These are phyloP conservation scores for Talaromyces verruculosus DNA, from an alignment of 2,329 filamentous ascomycete genomes.

Conservation along the genomic window DNA sequence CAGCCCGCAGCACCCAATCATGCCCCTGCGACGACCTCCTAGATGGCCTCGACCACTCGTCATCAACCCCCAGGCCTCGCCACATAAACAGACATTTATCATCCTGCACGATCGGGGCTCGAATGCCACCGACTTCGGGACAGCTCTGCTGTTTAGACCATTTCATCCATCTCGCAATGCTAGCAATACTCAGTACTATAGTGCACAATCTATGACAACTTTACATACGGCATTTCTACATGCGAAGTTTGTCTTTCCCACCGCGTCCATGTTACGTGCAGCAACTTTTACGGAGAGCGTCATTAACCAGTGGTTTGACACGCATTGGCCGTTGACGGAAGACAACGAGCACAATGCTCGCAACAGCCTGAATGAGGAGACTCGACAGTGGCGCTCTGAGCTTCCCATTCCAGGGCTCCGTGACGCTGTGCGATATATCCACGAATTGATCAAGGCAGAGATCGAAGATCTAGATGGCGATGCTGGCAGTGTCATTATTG, in stretches of 20 bases:
- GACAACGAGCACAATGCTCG: neutral
- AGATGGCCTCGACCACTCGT: constrained; percentile 18
- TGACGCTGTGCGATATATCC: constrained; percentile 45
- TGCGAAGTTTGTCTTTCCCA: constrained; percentile 54
- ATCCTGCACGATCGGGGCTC: constrained; percentile 54
- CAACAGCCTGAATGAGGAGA: neutral
- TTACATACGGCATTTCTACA: constrained; percentile 42
- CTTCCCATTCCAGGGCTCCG: constrained; percentile 41
- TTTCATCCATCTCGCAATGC: constrained; percentile 19
- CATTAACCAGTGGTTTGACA: constrained; percentile 52
- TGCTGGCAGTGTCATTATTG: constrained; percentile 45
- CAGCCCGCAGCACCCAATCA: neutral
- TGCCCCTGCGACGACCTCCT: neutral
- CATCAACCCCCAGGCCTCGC: constrained; percentile 14
- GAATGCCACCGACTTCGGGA: constrained; percentile 43
- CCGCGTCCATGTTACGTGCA: constrained; percentile 45
- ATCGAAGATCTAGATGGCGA: constrained; percentile 41
- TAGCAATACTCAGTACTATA: neutral
- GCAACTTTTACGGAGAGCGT: constrained; percentile 41
- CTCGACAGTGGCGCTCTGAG: neutral
- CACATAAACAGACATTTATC: constrained; percentile 50
- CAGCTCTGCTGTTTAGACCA: constrained; percentile 38
- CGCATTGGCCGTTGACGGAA: constrained; percentile 28
- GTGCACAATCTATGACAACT: constrained; percentile 21
- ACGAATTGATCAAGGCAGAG: constrained; percentile 41